A percentile compares a stretch with the other conserved stretches of the same genome.
phyloP scores from a whole-genome alignment of 805 yeast genomes.

The Starmerella apis region DNA sequence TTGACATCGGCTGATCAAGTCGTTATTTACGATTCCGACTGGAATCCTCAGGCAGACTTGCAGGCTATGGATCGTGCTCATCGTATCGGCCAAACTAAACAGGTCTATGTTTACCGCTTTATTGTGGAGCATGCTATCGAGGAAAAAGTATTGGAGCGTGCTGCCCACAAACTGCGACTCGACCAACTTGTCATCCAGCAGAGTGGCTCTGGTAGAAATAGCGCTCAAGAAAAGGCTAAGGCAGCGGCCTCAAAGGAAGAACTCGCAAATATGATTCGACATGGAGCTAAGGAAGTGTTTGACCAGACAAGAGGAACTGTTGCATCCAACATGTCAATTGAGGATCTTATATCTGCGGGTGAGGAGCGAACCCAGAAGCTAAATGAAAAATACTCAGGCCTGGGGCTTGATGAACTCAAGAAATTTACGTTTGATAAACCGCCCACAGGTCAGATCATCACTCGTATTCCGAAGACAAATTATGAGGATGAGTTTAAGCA shows the following conservation, averaged over 20 bases:
- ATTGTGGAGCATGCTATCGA: conserved; percentile 95
- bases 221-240: conserved; percentile 23
- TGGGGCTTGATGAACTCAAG: conserved; percentile 88
- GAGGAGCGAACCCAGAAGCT: conserved; percentile 69
- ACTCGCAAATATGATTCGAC: conserved; percentile 87
- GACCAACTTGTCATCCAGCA: conserved; percentile 95
- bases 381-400: conserved; percentile 68
- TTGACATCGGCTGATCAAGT: conserved; percentile 87
- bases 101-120: conserved; percentile 81
- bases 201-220: conserved; percentile 39
- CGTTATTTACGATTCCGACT: conserved; percentile 80
- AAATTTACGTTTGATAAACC: conserved; percentile 69
- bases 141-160: conserved; percentile 89
- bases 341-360: conserved; percentile 67
- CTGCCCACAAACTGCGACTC: conserved; percentile 83
- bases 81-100: conserved; percentile 93
- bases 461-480: conserved; percentile 14
- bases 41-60: conserved; percentile 97
- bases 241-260: conserved; percentile 54
- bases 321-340: conserved; percentile 47
- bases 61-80: conserved; percentile 99
- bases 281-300: conserved; percentile 84
- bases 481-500: conserved; percentile 21
- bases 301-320: conserved; percentile 36
- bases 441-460: conserved; percentile 16